Evolutionary conservation across 1,284 basidiomycete species (phyloP), one percentile per base, ranked within the genome.

Genomic region (Ganoderma resinaceum): DNA sequence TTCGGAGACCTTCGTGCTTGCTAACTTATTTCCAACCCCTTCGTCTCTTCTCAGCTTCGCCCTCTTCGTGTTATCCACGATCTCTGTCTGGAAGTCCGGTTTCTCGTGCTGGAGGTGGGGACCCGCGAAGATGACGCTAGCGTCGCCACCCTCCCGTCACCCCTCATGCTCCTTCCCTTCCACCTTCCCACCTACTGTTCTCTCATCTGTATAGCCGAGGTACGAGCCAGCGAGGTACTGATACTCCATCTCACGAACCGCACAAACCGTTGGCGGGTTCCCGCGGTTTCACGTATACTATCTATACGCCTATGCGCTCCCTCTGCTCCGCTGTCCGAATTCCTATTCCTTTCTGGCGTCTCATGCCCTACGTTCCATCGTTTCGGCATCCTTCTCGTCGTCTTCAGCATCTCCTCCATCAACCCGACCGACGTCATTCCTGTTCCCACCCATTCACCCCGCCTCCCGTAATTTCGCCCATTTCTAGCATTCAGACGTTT

Each of bases 251-350:
- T 62, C 58, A 64, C 58, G 59, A 67, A 31, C 66, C 35, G 55
- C 66, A 61, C 62, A 62, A 53, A 53, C 57, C 69, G 64, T 64
- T 55, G 64, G 62, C 63, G 69, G 70, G 29, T 58, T 49, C 53
- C 70, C 70, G 70, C 70, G 68, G 62, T 63, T 58, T 55, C 66
- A 69, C 61, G 61, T 66, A 66, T 63, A 63, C 65, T 72, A 67
- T 68, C 69, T 69, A 70, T 72, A 66, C 71, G 69, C 69, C 66
- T 66, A 72, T 70, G 69, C 68, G 65, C 61, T 65, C 62, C 61
- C 68, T 57, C 63, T 57, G 49, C 40, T 52, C 59, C 37, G 63
- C 61, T 49, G 31, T 53, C 43, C 37, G 33, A 31, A 29, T 57
- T 12, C 37, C 63, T 35, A 29, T 57, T 12, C 37, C 63, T 35